Conservation (phyloP, 192 early-diverging fungal species). For the Lobosporangium transversale region DNA sequence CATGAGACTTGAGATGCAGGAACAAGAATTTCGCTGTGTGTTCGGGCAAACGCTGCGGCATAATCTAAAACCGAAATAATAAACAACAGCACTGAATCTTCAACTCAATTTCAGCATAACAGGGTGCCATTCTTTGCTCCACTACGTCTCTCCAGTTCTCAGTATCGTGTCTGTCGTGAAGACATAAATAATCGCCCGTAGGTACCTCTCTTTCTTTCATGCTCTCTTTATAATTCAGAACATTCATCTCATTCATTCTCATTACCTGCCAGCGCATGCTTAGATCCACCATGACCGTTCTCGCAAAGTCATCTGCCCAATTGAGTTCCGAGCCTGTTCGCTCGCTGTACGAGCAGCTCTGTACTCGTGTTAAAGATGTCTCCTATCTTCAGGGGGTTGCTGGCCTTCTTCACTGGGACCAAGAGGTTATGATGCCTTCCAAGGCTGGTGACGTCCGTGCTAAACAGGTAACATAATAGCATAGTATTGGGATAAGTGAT, state of each 20-base stretch:
- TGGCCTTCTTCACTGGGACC: constrained; percentile 49
- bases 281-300: constrained; percentile 49
- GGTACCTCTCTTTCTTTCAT: neutral
- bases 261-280: constrained; percentile 27
- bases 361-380: constrained; percentile 32
- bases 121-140: neutral
- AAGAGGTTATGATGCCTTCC: constrained; percentile 56
- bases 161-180: neutral
- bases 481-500: too few relatives aligned
- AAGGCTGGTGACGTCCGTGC: constrained; percentile 37
- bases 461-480: constrained; percentile 32
- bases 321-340: constrained; percentile 42
- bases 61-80: too few relatives aligned
- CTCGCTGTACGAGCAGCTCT: constrained; percentile 41
- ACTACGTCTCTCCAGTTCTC: neutral
- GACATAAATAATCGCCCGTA: constrained; percentile 30
- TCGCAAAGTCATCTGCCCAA: constrained; percentile 41
- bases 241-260: neutral
- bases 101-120: too few relatives aligned
- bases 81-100: too few relatives aligned
- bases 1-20: too few relatives aligned
- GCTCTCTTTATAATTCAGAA: too few relatives aligned
- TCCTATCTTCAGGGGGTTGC: constrained; percentile 19
- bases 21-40: too few relatives aligned
- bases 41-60: too few relatives aligned